These are phyloP conservation scores for Phlebiopsis flavidoalba DNA, from an alignment of 768 basidiomycete genomes.

Conservation along the genomic window DNA sequence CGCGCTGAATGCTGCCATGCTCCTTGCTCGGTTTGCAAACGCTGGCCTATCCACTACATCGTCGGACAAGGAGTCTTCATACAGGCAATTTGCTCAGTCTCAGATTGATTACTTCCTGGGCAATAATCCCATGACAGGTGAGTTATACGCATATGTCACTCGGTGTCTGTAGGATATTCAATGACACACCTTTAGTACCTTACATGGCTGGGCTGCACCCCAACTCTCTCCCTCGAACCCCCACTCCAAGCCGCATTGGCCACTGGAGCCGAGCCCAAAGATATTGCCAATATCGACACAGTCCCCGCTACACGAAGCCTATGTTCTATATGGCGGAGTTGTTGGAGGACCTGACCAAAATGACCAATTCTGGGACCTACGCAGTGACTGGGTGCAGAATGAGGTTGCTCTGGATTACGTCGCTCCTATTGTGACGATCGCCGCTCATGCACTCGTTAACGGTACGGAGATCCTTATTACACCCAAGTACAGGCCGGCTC, in stretches of 20 bases:
- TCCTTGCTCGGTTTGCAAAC: conserved; percentile 71
- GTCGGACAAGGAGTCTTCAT: conserved; percentile 51
- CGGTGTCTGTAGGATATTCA: neutral
- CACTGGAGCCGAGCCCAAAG: conserved; percentile 59
- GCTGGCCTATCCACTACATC: conserved; percentile 50
- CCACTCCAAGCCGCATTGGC: conserved; percentile 87
- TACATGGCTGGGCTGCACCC: conserved; percentile 90
- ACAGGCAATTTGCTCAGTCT: conserved; percentile 69
- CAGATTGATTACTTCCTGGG: conserved; percentile 85
- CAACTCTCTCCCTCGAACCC: conserved; percentile 90
- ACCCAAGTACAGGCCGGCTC: conserved; percentile 64
- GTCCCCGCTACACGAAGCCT: conserved; percentile 64
- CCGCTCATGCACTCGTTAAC: conserved; percentile 70
- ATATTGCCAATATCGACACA: conserved; percentile 65
- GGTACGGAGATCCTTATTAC: conserved; percentile 73
- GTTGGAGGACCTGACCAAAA: conserved; percentile 80
- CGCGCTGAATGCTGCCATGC: conserved; percentile 82
- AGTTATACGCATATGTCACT: neutral
- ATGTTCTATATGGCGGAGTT: conserved; percentile 82
- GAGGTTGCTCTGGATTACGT: conserved; percentile 91
- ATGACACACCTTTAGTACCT: conserved; percentile 40
- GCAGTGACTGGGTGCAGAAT: conserved; percentile 85
- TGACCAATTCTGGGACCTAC: conserved; percentile 79
- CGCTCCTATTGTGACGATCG: conserved; percentile 83
- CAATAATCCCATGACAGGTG: conserved; percentile 85